Conservation (phyloP, 306 rosid species). For the Dryas octopetala region DNA sequence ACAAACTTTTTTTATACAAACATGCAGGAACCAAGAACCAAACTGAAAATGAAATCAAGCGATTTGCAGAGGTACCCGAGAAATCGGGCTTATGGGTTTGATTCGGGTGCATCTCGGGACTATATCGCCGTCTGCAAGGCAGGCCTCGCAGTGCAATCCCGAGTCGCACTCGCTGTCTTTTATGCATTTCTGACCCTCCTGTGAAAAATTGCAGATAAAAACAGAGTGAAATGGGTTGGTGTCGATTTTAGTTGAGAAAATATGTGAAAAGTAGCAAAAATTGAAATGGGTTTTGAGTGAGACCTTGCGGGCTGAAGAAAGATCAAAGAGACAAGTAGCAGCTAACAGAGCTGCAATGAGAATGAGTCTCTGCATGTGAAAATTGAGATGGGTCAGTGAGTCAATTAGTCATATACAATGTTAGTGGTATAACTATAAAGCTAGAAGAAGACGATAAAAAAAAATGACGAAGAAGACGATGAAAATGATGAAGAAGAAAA, state of each 20-base stretch:
- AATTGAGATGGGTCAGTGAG: background rate
- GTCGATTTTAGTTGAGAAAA: background rate
- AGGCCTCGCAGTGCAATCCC: slow-evolving; percentile 85
- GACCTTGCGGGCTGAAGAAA: slow-evolving; percentile 69
- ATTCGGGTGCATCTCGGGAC: slow-evolving; percentile 80
- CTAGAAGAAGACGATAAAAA: slow-evolving; percentile 18
- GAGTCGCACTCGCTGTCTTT: slow-evolving; percentile 53
- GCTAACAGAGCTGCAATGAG: slow-evolving; percentile 34
- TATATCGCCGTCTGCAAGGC: slow-evolving; percentile 61
- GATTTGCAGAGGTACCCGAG: slow-evolving; percentile 35
- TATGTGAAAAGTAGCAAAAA: background rate
- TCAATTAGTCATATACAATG: background rate
- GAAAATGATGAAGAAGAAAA: background rate
- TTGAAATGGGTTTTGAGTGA: slow-evolving; percentile 1
- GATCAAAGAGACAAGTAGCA: slow-evolving; percentile 35
- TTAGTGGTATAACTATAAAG: slow-evolving; percentile 7
- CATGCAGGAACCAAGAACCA: background rate
- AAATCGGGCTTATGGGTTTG: slow-evolving; percentile 66
- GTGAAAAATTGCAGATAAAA: slow-evolving; percentile 21
- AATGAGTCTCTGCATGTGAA: slow-evolving; percentile 39
- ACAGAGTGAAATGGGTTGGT: background rate
- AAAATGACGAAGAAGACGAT: background rate
- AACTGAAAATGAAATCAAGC: background rate
- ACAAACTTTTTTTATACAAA: background rate
- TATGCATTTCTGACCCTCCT: slow-evolving; percentile 67